Conservation (phyloP, 73 alveolate genomes). For the Tetrahymena malaccensis region DNA sequence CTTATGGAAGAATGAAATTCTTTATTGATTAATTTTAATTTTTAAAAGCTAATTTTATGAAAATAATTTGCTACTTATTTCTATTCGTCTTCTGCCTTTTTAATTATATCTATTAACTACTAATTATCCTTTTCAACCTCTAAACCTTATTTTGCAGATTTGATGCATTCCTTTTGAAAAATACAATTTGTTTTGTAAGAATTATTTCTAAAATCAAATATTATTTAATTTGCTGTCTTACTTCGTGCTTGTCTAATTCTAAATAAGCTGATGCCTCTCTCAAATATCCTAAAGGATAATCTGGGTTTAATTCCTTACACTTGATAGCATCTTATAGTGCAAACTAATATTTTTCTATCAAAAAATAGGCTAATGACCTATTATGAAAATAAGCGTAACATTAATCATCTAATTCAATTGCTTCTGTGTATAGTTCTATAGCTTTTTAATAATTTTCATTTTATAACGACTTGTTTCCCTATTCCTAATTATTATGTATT, state of each 20-base stretch:
- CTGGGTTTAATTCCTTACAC: constrained; percentile 71
- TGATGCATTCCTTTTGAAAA: neutral
- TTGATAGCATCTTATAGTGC: constrained; percentile 74
- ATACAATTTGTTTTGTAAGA: neutral
- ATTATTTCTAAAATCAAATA: neutral
- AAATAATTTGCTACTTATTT: neutral
- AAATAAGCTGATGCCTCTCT: constrained; percentile 59
- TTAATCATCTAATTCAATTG: constrained; percentile 7
- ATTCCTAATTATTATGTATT: constrained; percentile 27
- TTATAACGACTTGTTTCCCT: constrained; percentile 77
- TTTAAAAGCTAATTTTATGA: neutral
- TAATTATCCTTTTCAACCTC: neutral
- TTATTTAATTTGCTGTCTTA: neutral
- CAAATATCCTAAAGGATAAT: constrained; percentile 62
- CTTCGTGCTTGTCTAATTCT: constrained; percentile 55
- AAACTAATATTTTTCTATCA: constrained; percentile 50
- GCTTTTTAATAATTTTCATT: constrained; percentile 74
- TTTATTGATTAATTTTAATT: neutral
- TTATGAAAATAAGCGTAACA: constrained; percentile 66
- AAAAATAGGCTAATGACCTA: constrained; percentile 71
- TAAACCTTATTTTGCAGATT: neutral
- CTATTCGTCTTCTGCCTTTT: neutral
- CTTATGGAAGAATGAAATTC: constrained; percentile 40
- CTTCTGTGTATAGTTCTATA: constrained; percentile 68
- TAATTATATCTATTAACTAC: constrained; percentile 1